Evolutionary conservation across 805 yeast species (phyloP).

Genomic region (Candida morakotiae): DNA sequence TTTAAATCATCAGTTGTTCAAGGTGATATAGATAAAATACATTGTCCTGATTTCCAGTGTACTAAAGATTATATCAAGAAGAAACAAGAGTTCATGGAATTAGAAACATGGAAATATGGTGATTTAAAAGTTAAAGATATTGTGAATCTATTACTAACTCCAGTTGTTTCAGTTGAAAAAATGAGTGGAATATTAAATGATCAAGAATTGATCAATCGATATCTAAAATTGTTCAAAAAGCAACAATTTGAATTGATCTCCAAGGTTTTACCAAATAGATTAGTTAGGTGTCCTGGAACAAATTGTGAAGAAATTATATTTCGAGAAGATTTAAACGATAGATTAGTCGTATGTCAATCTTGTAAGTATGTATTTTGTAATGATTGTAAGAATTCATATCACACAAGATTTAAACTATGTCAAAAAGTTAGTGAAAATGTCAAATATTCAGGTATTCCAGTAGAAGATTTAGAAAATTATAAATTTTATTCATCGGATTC

Average conservation of each 20-base stretch:
- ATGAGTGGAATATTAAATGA: constrained; percentile 27
- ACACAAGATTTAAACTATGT: constrained; percentile 49
- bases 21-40: constrained; percentile 49
- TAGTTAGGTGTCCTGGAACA: constrained; percentile 48
- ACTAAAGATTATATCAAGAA: constrained; percentile 20
- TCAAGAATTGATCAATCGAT: constrained; percentile 30
- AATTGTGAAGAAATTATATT: constrained; percentile 45
- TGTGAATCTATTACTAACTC: constrained; percentile 35
- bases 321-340: constrained; percentile 42
- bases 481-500: constrained; percentile 26
- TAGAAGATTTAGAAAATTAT: constrained; percentile 33
- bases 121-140: constrained; percentile 16
- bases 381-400: constrained; percentile 58
- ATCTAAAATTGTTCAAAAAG: constrained; percentile 29
- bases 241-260: constrained; percentile 41
- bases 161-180: constrained; percentile 32
- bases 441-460: constrained; percentile 24
- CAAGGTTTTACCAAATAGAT: constrained; percentile 43
- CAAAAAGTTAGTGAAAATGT: constrained; percentile 14
- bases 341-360: constrained; percentile 43
- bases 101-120: constrained; percentile 18
- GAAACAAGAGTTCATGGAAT: constrained; percentile 15
- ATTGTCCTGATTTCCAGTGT: constrained; percentile 56
- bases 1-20: constrained; percentile 36
- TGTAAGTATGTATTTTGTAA: constrained; percentile 56